Evolutionary conservation across 1,139 yeast genomes (phyloP).

Genomic region (Arxiozyma heterogenica): DNA sequence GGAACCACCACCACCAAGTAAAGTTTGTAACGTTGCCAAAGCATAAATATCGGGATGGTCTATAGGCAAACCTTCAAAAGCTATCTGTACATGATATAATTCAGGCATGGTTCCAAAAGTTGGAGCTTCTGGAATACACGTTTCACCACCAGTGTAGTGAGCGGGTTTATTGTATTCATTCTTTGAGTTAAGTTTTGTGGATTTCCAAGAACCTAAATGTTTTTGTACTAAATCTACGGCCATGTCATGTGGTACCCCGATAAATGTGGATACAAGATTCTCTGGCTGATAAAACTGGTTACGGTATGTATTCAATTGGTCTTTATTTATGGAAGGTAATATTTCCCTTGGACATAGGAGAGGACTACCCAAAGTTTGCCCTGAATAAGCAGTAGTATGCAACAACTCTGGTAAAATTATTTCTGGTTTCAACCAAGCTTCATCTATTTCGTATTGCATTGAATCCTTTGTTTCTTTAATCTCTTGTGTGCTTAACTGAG

Average conservation of each 20-base stretch:
- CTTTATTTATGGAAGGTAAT: conserved; percentile 45
- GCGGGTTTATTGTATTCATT: conserved; percentile 34
- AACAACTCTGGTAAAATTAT: conserved; percentile 76
- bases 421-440: conserved; percentile 79
- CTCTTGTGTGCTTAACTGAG: conserved; percentile 60
- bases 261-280: conserved; percentile 76
- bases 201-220: conserved; percentile 56
- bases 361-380: conserved; percentile 78
- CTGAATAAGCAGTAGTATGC: conserved; percentile 69
- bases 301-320: conserved; percentile 55
- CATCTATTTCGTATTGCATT: conserved; percentile 74
- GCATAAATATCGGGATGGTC: conserved; percentile 84
- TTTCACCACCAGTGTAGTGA: conserved; percentile 70
- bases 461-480: conserved; percentile 64
- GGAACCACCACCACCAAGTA: conserved; percentile 97
- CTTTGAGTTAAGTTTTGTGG: conserved; percentile 25
- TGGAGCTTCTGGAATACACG: conserved; percentile 58
- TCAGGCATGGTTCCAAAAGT: conserved; percentile 71
- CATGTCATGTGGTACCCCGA: conserved; percentile 66
- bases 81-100: conserved; percentile 77
- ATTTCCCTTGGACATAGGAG: conserved; percentile 70
- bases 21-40: conserved; percentile 78
- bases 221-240: conserved; percentile 59
- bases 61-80: conserved; percentile 80
- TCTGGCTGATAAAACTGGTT: conserved; percentile 67